Evolutionary conservation across 2,329 filamentous ascomycete genomes (phyloP).

Genomic region (Fusarium dimerum): DNA sequence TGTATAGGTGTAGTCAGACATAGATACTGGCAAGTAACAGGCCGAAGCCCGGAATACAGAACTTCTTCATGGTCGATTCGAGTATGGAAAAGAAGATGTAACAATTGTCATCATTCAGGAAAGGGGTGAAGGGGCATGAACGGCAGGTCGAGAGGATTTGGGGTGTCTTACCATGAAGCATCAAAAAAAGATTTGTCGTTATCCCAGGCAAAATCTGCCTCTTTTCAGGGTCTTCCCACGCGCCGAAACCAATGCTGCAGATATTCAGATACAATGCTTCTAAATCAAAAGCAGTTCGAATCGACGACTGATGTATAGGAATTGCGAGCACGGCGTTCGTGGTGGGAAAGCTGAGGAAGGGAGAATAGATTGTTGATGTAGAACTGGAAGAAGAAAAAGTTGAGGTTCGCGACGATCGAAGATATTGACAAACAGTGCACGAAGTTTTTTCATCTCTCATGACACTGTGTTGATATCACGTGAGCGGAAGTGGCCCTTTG

Average conservation of each 20-base stretch:
- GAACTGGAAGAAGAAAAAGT: conserved; percentile 10
- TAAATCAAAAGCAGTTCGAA: conserved; percentile 20
- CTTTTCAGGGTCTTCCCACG: background rate
- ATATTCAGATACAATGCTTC: conserved; percentile 6
- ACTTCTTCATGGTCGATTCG: conserved; percentile 85
- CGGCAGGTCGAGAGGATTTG: conserved; percentile 19
- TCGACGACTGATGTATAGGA: conserved; percentile 5
- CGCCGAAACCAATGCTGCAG: conserved; percentile 3
- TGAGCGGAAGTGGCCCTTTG: conserved; percentile 16
- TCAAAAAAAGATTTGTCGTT: conserved; percentile 6
- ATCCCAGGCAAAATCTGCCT: conserved; percentile 3
- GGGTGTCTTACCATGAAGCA: conserved; percentile 26
- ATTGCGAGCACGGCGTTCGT: conserved; percentile 12
- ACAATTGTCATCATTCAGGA: conserved; percentile 70
- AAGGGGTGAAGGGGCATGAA: conserved; percentile 7
- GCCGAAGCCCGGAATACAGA: conserved; percentile 65
- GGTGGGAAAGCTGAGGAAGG: conserved; percentile 3
- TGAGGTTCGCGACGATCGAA: conserved; percentile 24
- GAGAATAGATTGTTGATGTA: conserved; percentile 13
- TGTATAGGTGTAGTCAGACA: conserved; percentile 60
- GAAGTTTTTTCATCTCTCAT: conserved; percentile 25
- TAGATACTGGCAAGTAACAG: conserved; percentile 93
- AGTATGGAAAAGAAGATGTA: conserved; percentile 83
- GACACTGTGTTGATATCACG: conserved; percentile 30
- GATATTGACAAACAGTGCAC: conserved; percentile 38